Evolutionary conservation across 2,329 filamentous ascomycete genomes (phyloP).

Genomic region (Venturiaceae sp.): DNA sequence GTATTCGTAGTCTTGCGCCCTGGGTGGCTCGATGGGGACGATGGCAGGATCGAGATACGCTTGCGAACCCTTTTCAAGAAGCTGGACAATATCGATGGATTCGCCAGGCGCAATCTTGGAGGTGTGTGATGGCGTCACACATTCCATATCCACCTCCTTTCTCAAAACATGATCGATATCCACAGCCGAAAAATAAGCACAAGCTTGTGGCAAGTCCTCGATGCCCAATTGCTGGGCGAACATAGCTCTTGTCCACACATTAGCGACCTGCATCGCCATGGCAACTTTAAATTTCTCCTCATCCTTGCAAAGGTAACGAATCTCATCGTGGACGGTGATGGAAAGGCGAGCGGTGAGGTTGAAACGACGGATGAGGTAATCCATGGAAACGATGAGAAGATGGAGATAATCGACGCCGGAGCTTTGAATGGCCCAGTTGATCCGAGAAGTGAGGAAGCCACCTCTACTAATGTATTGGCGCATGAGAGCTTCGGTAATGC

Average conservation of each 20-base stretch:
- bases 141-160: constrained; percentile 98
- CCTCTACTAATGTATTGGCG: constrained; percentile 77
- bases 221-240: constrained; percentile 95
- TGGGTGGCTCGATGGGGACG: background rate
- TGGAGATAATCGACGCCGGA: constrained; percentile 96
- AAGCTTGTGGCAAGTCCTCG: constrained; percentile 84
- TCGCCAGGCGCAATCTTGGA: constrained; percentile 74
- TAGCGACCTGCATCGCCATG: constrained; percentile 87
- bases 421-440: constrained; percentile 99
- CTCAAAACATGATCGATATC: constrained; percentile 93
- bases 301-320: constrained; percentile 80
- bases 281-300: constrained; percentile 81
- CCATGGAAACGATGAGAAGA: constrained; percentile 87
- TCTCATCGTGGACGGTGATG: constrained; percentile 96
- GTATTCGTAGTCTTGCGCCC: background rate
- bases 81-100: constrained; percentile 68
- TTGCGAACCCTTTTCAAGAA: constrained; percentile 61
- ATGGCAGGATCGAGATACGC: constrained; percentile 56
- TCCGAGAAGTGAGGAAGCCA: constrained; percentile 87
- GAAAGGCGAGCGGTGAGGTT: constrained; percentile 77
- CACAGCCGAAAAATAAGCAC: constrained; percentile 90
- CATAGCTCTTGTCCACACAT: constrained; percentile 95
- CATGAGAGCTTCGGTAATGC: constrained; percentile 94
- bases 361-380: constrained; percentile 79
- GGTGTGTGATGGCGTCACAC: constrained; percentile 79